Evolutionary conservation across 352 stramenopile genomes (phyloP).

Genomic region (Phytopythium kandeliae): DNA sequence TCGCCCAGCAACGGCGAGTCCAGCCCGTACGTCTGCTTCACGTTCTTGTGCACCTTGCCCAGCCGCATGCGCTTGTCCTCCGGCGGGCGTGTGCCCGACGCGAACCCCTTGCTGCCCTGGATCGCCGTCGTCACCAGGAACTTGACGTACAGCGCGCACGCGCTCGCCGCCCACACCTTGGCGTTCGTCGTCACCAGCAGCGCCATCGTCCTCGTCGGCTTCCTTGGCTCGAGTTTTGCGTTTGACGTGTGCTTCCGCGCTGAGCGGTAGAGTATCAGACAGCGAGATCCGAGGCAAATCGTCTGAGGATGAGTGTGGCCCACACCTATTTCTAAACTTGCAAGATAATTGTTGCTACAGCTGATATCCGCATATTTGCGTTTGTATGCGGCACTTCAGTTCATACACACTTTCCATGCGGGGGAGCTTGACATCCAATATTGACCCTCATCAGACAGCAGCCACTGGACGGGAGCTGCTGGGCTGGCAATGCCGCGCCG

Average conservation of each 20-base stretch:
- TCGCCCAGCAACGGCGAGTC: conserved; percentile 1
- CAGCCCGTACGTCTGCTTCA: conserved; percentile 21
- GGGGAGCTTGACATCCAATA: not conserved
- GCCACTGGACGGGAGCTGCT: conserved; percentile 8
- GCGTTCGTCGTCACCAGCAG: conserved; percentile 16
- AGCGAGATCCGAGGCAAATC: too few species aligned
- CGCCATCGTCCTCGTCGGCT: not conserved
- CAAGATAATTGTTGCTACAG: too few species aligned
- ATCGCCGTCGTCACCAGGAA: conserved; percentile 24
- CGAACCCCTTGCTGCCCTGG: conserved; percentile 26
- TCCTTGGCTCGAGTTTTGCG: not conserved
- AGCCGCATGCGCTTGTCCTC: conserved; percentile 15
- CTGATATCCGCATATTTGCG: conserved; percentile 15
- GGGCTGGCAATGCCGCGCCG: not conserved
- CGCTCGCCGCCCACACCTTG: conserved; percentile 13
- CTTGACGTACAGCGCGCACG: conserved; percentile 18
- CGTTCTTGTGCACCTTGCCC: conserved; percentile 7
- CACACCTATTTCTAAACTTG: too few species aligned
- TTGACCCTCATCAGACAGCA: not conserved
- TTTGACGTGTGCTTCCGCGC: too few species aligned
- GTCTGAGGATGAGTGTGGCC: too few species aligned
- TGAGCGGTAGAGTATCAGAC: too few species aligned
- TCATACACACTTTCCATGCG: too few species aligned
- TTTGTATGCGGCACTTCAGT: conserved; percentile 7
- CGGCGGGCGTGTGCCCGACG: conserved; percentile 19